Evolutionary conservation across 164 flowering plant species (phyloP).

Genomic region (Saururus chinensis): DNA sequence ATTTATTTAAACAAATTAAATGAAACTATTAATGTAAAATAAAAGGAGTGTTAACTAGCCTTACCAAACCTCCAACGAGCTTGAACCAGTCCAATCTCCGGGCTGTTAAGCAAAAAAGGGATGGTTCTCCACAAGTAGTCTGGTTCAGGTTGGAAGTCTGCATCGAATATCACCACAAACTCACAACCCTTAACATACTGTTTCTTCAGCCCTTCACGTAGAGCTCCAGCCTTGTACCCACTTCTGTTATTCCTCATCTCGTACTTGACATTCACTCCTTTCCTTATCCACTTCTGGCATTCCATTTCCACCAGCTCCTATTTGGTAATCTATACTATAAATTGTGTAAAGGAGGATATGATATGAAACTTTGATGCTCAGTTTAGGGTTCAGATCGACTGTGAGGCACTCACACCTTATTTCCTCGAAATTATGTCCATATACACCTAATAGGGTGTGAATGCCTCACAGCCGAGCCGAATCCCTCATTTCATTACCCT

Average conservation of each 20-base stretch:
- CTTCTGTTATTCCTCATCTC: constrained; percentile 43
- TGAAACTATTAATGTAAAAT: too few relatives aligned
- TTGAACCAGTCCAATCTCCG: constrained; percentile 53
- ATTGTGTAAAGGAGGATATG: too few relatives aligned
- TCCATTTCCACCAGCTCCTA: constrained; percentile 55
- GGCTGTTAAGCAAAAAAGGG: constrained; percentile 44
- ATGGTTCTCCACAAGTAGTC: constrained; percentile 45
- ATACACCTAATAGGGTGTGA: too few relatives aligned
- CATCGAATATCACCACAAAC: constrained; percentile 52
- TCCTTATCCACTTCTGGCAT: constrained; percentile 41
- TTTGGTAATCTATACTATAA: too few relatives aligned
- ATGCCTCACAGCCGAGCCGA: not conserved
- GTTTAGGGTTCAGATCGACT: not conserved
- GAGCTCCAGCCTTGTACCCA: constrained; percentile 66
- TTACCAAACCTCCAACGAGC: constrained; percentile 69
- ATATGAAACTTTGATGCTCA: too few relatives aligned
- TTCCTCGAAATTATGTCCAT: too few relatives aligned
- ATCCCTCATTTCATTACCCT: constrained; percentile 19
- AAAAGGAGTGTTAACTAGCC: not conserved
- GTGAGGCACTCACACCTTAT: too few relatives aligned
- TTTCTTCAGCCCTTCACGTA: constrained; percentile 41
- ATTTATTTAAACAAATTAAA: too few relatives aligned
- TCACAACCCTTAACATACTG: constrained; percentile 46
- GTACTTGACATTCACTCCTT: constrained; percentile 46
- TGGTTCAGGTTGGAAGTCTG: constrained; percentile 60